Percentiles rank a stretch among this genome's conserved stretches.
Evolutionary conservation across 139 green algal species (phyloP).

Genomic region (Zygnema circumcarinatum): DNA sequence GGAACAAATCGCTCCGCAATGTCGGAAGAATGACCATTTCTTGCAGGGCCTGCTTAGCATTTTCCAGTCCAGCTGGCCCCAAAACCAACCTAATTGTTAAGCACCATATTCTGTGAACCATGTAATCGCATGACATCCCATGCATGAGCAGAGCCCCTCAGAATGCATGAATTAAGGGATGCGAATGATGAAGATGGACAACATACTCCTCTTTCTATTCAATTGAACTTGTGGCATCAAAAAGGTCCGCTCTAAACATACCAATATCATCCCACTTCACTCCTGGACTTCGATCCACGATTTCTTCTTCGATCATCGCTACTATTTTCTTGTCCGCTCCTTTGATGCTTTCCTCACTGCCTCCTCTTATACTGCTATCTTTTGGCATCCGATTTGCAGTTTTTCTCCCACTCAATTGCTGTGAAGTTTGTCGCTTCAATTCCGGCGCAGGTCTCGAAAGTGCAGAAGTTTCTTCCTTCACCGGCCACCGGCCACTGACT

Average conservation of each 20-base stretch:
- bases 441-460: background rate
- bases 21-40: slow-evolving; percentile 65
- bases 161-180: background rate
- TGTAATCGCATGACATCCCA: background rate
- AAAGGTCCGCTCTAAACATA: no score
- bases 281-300: slow-evolving; percentile 49
- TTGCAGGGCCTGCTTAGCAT: slow-evolving; percentile 55
- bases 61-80: slow-evolving; percentile 52
- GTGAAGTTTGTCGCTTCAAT: background rate
- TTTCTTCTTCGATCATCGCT: slow-evolving; percentile 62
- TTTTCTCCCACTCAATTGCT: background rate
- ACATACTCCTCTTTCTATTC: no score
- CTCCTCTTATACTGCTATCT: background rate
- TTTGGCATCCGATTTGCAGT: background rate
- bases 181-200: no score
- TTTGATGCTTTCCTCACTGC: slow-evolving; percentile 15
- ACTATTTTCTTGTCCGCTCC: slow-evolving; percentile 54
- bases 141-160: background rate
- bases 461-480: background rate
- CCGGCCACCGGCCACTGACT: no score
- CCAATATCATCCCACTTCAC: slow-evolving; percentile 63
- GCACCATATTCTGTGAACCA: background rate
- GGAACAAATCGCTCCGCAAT: slow-evolving; percentile 58
- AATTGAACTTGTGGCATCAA: no score
- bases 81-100: background rate